Evolutionary conservation across 2,329 filamentous ascomycete genomes (phyloP).

Genomic region (Microdochium paspali): DNA sequence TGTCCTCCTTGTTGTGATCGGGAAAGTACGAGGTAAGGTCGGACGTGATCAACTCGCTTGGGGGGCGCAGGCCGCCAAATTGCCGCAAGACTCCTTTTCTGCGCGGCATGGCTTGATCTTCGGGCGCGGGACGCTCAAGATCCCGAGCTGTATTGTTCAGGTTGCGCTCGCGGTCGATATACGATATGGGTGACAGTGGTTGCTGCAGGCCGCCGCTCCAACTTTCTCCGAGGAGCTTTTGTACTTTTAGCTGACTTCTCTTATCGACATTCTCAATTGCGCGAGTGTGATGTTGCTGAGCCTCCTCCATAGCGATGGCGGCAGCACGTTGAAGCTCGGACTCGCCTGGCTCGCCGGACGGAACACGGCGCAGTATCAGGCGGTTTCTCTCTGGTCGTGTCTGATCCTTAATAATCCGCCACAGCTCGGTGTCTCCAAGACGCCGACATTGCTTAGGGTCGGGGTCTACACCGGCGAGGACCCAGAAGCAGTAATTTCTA

Average conservation of each 20-base stretch:
- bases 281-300: constrained; percentile 59
- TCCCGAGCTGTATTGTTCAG: constrained; percentile 49
- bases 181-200: constrained; percentile 74
- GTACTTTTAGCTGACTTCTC: constrained; percentile 77
- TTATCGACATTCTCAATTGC: constrained; percentile 57
- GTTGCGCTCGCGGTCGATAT: constrained; percentile 60
- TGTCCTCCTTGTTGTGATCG: constrained; percentile 85
- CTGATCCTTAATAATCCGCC: constrained; percentile 82
- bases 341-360: constrained; percentile 78
- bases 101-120: constrained; percentile 31
- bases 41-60: constrained; percentile 94
- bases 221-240: constrained; percentile 80
- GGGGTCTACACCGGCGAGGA: constrained; percentile 76
- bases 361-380: constrained; percentile 86
- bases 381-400: constrained; percentile 80
- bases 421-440: constrained; percentile 77
- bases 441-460: constrained; percentile 73
- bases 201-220: constrained; percentile 75
- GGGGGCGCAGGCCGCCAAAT: constrained; percentile 86
- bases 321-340: constrained; percentile 82
- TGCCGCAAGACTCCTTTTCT: constrained; percentile 56
- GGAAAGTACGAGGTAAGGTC: constrained; percentile 97
- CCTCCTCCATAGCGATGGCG: constrained; percentile 82
- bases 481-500: constrained; percentile 94
- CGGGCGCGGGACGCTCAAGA: constrained; percentile 45